phyloP scores from a whole-genome alignment of 2,329 filamentous ascomycete species.

The Pseudopyricularia cyperi region DNA sequence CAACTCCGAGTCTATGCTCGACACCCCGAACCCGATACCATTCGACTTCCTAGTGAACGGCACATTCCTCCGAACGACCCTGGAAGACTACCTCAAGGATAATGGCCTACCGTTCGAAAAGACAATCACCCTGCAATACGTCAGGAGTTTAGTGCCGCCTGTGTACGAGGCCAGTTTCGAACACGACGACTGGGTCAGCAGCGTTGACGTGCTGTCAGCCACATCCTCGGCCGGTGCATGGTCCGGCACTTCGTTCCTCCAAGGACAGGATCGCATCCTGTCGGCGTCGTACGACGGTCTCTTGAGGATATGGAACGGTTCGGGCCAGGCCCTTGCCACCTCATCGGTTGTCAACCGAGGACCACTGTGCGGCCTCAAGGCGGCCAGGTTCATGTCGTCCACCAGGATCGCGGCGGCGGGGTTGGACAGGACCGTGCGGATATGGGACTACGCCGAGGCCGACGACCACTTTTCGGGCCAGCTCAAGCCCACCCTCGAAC shows the following conservation, averaged over 20 bases:
- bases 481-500: conserved; percentile 9
- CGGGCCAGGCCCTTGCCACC: conserved; percentile 70
- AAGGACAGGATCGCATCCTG: conserved; percentile 60
- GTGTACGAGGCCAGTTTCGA: conserved; percentile 84
- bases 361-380: conserved; percentile 65
- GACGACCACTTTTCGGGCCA: conserved; percentile 44
- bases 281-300: conserved; percentile 90
- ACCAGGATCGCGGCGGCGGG: conserved; percentile 71
- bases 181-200: conserved; percentile 94
- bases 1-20: conserved; percentile 60
- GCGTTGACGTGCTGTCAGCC: conserved; percentile 66
- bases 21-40: conserved; percentile 55
- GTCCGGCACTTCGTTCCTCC: conserved; percentile 33
- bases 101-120: conserved; percentile 84
- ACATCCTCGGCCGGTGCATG: conserved; percentile 48
- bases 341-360: conserved; percentile 57
- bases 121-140: conserved; percentile 81
- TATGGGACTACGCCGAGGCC: conserved; percentile 78
- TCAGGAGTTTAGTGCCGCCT: conserved; percentile 80
- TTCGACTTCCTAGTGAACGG: conserved; percentile 96
- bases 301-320: conserved; percentile 78
- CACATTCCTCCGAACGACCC: conserved; percentile 73
- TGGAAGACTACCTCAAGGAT: conserved; percentile 78
- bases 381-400: conserved; percentile 70
- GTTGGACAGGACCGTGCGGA: conserved; percentile 69